Base-by-base conservation (phyloP, 106 monocot species). In the Dactylorhiza incarnata region DNA sequence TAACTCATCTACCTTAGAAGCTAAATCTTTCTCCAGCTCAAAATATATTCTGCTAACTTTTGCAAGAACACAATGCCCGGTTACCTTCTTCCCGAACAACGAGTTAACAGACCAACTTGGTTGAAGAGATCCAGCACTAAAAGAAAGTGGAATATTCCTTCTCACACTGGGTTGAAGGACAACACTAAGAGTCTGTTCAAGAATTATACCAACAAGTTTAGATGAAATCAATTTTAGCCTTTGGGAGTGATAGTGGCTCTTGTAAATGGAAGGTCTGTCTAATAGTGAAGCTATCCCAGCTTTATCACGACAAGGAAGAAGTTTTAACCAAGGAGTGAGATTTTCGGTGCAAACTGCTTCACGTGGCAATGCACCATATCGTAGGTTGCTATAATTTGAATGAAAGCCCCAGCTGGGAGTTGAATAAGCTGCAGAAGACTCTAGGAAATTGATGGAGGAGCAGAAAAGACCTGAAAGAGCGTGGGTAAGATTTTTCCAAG, bases 271-370 rank as follows among this genome's bases (percentile, higher is more conserved):
- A 80, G 97, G 89, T 74, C 97, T 89, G 62, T 91, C 87, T 71
- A 99, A 72, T 68, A 94, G 74, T 79, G 81, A 86, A 82, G 94
- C 97, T 68, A 99, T 62, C 5, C 97, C 97, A 80, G 91, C 85
- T 78, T 91, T 99, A 73, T 99, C 97, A 73, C 94, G 85, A 69
- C 97, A 99, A 23, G 94, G 97, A 45, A 99, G 87, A 80, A 94
- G 91, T 78, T 99, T 99, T 56, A 99, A 88, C 97, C 97, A 99
- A 48, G 97, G 97, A 81, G 97, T 94, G 14, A 99, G 89, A 83
- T 99, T 99, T 78, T 99, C 97, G 10, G 97, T 99, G 76, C 97
- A 94, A 46, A 99, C 91, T 23, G 94, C 97, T 83, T 99, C 97
- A 49, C 97, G 88, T 23, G 94, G 97, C 69, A 99, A 69, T 75